Percentiles rank a stretch among this genome's conserved stretches.
phyloP scores from a whole-genome alignment of 257 asterid genomes.

The Penstemon barbatus region DNA sequence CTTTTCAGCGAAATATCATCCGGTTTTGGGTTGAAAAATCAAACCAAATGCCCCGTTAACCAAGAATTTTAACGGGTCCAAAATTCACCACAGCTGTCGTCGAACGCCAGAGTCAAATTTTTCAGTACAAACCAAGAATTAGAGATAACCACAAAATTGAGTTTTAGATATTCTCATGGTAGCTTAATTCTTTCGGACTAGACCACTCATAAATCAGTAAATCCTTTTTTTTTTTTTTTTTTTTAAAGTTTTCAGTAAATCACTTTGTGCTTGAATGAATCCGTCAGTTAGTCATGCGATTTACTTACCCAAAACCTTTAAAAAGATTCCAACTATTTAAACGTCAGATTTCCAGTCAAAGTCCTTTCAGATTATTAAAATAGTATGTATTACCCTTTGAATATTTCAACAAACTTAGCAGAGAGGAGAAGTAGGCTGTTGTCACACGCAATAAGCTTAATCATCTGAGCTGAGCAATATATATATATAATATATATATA shows the following conservation, averaged over 20 bases:
- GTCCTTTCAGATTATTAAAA: not conserved
- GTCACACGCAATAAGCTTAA: not conserved
- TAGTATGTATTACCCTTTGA: not conserved
- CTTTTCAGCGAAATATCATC: too few species aligned
- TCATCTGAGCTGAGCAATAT: not conserved
- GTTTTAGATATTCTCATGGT: too few species aligned
- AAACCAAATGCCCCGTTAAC: conserved; percentile 16
- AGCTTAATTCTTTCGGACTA: too few species aligned
- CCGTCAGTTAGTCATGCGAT: not conserved
- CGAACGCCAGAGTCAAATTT: too few species aligned
- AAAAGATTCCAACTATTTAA: not conserved
- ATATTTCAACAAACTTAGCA: not conserved
- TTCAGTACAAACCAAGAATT: too few species aligned
- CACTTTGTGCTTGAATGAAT: not conserved
- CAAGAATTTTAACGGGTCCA: not conserved
- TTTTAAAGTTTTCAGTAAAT: not conserved
- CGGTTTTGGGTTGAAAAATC: conserved; percentile 26
- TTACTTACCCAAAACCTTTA: not conserved
- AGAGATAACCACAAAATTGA: too few species aligned
- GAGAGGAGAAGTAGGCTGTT: not conserved
- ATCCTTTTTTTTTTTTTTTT: not conserved
- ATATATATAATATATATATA: too few species aligned
- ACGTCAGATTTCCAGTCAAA: not conserved
- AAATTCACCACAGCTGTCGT: not conserved
- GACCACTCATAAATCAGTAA: not conserved